A percentile compares a stretch with the other conserved stretches of the same genome.
Evolutionary conservation across 495 filamentous ascomycete species (phyloP).

Genomic region (Immersiella caudata): DNA sequence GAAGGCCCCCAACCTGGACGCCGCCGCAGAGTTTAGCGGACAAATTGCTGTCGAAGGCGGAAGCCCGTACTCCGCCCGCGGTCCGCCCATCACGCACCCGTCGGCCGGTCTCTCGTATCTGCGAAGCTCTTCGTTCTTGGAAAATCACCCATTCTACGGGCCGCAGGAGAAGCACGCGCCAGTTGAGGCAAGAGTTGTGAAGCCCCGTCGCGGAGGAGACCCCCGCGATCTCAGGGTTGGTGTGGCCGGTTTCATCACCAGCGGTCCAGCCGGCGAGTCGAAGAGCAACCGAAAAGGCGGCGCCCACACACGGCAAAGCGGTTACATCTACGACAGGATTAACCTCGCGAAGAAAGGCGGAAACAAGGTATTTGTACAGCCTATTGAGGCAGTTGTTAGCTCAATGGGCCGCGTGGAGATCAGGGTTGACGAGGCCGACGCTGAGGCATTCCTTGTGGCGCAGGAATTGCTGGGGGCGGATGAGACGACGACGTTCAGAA

Average conservation of each 20-base stretch:
- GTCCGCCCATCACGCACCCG: conserved; percentile 85
- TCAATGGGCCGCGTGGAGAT: conserved; percentile 62
- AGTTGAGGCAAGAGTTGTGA: conserved; percentile 69
- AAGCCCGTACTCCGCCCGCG: conserved; percentile 57
- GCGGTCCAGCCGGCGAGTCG: conserved; percentile 34
- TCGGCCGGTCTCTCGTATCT: conserved; percentile 88
- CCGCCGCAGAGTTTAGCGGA: not conserved
- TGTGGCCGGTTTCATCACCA: conserved; percentile 53
- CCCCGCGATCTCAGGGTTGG: conserved; percentile 39
- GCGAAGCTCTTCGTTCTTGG: conserved; percentile 66
- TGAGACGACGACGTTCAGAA: conserved; percentile 32
- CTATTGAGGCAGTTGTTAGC: conserved; percentile 59
- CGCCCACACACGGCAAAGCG: conserved; percentile 13
- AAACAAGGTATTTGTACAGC: conserved; percentile 64
- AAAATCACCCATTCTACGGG: conserved; percentile 83
- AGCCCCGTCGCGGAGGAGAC: conserved; percentile 45
- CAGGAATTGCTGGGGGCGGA: conserved; percentile 47
- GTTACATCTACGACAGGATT: conserved; percentile 47
- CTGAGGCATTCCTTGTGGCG: conserved; percentile 54
- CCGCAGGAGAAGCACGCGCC: conserved; percentile 66
- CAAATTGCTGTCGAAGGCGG: conserved; percentile 1
- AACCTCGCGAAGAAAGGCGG: conserved; percentile 67
- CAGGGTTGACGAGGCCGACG: conserved; percentile 47
- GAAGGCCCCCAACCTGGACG: conserved; percentile 12
- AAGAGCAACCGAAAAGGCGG: conserved; percentile 28